phyloP scores from a whole-genome alignment of 805 yeast species.

The Nematodospora valgi region DNA sequence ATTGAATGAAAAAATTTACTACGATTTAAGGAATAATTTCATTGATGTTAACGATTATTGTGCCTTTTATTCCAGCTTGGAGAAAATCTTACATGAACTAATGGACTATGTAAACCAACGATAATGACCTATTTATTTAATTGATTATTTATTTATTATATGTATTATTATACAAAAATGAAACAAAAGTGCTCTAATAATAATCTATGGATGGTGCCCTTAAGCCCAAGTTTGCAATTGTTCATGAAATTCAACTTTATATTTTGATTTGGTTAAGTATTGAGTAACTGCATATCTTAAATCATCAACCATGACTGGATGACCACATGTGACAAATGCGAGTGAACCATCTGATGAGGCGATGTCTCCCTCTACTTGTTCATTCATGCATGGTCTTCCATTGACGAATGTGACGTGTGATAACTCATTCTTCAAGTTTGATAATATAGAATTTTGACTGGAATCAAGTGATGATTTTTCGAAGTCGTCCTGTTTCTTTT shows the following conservation, averaged over 20 bases:
- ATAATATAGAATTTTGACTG: slow-evolving; percentile 9
- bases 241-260: slow-evolving; percentile 68
- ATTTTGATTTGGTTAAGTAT: slow-evolving; percentile 34
- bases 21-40: slow-evolving; percentile 40
- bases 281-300: slow-evolving; percentile 47
- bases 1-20: slow-evolving; percentile 35
- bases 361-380: slow-evolving; percentile 35
- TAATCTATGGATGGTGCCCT: too few relatives aligned
- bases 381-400: slow-evolving; percentile 48
- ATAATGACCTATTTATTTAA: background rate
- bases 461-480: slow-evolving; percentile 6
- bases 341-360: slow-evolving; percentile 40
- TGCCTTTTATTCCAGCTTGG: slow-evolving; percentile 40
- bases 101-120: slow-evolving; percentile 30
- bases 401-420: slow-evolving; percentile 35
- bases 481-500: slow-evolving; percentile 6
- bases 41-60: slow-evolving; percentile 45
- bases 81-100: slow-evolving; percentile 35
- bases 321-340: slow-evolving; percentile 65
- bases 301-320: slow-evolving; percentile 55
- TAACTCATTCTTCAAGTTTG: slow-evolving; percentile 15
- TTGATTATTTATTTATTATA: too few relatives aligned
- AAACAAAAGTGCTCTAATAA: background rate
- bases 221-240: slow-evolving; percentile 67
- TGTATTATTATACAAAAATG: background rate